phyloP scores from a whole-genome alignment of 768 basidiomycete species.

The Auricularia sp. region DNA sequence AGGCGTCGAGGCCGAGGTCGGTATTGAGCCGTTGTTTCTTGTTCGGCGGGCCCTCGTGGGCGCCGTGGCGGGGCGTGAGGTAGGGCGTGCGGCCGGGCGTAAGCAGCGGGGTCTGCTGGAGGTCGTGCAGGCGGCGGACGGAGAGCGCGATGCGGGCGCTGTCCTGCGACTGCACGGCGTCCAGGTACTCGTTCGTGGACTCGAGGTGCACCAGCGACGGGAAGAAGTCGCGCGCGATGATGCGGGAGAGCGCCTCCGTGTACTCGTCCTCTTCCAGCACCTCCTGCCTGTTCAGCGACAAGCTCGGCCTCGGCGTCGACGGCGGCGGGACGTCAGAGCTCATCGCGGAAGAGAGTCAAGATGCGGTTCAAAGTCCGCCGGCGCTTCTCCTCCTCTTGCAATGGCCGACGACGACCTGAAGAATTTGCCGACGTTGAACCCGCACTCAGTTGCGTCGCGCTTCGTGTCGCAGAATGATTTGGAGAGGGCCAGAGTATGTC shows the following conservation, averaged over 20 bases:
- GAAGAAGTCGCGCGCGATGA: conserved; percentile 97
- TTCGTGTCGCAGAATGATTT: conserved; percentile 76
- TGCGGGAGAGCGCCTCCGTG: conserved; percentile 76
- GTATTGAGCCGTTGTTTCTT: conserved; percentile 56
- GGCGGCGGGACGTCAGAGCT: background rate
- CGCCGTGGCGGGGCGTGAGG: conserved; percentile 14
- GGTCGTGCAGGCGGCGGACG: conserved; percentile 60
- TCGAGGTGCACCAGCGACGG: conserved; percentile 86
- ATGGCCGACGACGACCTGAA: background rate
- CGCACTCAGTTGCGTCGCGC: conserved; percentile 65
- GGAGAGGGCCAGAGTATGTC: conserved; percentile 47
- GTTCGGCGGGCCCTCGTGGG: conserved; percentile 29
- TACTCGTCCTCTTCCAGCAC: conserved; percentile 92
- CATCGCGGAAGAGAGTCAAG: background rate
- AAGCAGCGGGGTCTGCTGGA: conserved; percentile 42
- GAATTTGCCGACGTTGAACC: background rate
- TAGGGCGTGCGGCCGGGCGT: conserved; percentile 46
- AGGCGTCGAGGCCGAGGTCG: conserved; percentile 64
- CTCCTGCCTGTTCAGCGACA: conserved; percentile 59
- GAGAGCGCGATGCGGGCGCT: conserved; percentile 66
- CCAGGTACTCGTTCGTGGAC: conserved; percentile 78
- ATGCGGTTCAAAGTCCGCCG: background rate
- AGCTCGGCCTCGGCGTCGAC: background rate
- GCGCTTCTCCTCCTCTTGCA: background rate
- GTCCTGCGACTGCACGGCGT: conserved; percentile 68